Percentiles rank a stretch among this genome's conserved stretches.
Conservation (phyloP, 2,329 filamentous ascomycete genomes). For the Dactylonectria estremocensis region DNA sequence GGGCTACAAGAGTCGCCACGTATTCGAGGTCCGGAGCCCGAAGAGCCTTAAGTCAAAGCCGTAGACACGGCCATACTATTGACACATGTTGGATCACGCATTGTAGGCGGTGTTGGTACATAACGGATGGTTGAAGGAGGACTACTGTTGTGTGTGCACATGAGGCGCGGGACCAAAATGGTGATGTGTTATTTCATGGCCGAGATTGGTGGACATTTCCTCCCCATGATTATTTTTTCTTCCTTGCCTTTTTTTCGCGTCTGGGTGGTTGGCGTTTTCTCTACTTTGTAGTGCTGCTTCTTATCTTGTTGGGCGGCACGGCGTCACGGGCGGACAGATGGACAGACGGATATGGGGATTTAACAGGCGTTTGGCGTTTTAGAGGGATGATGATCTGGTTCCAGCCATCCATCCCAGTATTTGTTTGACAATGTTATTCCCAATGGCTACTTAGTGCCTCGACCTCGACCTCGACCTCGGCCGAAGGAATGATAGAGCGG, state of each 20-base stretch:
- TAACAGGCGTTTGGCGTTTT: conserved; percentile 39
- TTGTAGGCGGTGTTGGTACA: conserved; percentile 10
- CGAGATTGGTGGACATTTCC: conserved; percentile 13
- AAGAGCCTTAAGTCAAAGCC: conserved; percentile 7
- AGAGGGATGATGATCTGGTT: conserved; percentile 10
- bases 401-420: conserved; percentile 1
- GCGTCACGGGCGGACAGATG: conserved; percentile 36
- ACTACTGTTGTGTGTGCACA: conserved; percentile 10
- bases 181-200: conserved; percentile 2
- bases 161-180: conserved; percentile 3
- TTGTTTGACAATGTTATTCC: background rate
- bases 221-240: conserved; percentile 8
- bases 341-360: conserved; percentile 35
- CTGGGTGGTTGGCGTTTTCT: conserved; percentile 17
- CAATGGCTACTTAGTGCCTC: background rate
- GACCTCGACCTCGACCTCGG: too few relatives aligned
- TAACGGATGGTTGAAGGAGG: background rate
- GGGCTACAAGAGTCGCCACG: conserved; percentile 55
- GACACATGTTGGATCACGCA: background rate
- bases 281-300: conserved; percentile 10
- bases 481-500: too few relatives aligned
- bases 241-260: conserved; percentile 12
- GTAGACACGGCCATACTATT: background rate
- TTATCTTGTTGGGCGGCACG: conserved; percentile 38
- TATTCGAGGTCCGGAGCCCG: conserved; percentile 49